These are phyloP conservation scores for Yarrowia sp. DNA, from an alignment of 805 yeast genomes.

Conservation along the genomic window DNA sequence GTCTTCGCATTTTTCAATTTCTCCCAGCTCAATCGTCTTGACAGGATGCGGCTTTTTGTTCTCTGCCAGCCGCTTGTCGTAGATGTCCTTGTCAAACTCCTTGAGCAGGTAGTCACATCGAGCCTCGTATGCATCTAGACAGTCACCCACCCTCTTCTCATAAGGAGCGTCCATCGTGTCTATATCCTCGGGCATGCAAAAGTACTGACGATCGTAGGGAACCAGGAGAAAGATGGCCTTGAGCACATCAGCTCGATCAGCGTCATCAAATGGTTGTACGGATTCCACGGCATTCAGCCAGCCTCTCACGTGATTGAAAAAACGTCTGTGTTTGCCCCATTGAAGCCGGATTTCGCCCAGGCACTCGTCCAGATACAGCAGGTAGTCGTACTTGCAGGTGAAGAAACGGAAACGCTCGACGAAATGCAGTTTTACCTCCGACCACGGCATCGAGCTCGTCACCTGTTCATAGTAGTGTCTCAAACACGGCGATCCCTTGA, in stretches of 20 bases:
- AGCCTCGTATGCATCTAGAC: conserved; percentile 29
- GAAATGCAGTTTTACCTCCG: conserved; percentile 20
- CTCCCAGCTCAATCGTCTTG: conserved; percentile 17
- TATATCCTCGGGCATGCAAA: conserved; percentile 33
- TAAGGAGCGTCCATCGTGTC: conserved; percentile 11
- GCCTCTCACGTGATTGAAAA: conserved; percentile 35
- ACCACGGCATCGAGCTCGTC: conserved; percentile 25
- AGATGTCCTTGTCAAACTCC: conserved; percentile 20
- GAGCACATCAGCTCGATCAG: conserved; percentile 14
- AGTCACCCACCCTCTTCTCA: conserved; percentile 7
- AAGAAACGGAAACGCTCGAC: conserved; percentile 28
- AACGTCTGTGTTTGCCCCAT: conserved; percentile 33
- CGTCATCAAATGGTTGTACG: conserved; percentile 1
- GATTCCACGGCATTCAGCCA: conserved; percentile 25
- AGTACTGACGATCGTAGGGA: conserved; percentile 29
- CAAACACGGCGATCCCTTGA: conserved; percentile 32
- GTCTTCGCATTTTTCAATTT: conserved; percentile 7
- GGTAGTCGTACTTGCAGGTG: conserved; percentile 36
- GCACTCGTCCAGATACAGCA: conserved; percentile 34
- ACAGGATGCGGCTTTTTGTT: conserved; percentile 5
- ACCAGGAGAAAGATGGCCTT: conserved; percentile 27
- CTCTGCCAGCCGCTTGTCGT: conserved; percentile 18
- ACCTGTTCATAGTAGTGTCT: conserved; percentile 34
- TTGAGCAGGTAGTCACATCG: conserved; percentile 11
- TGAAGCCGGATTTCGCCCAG: conserved; percentile 35